Base-by-base conservation (phyloP, 2,329 filamentous ascomycete species). In the Trichoderma hamatum region DNA sequence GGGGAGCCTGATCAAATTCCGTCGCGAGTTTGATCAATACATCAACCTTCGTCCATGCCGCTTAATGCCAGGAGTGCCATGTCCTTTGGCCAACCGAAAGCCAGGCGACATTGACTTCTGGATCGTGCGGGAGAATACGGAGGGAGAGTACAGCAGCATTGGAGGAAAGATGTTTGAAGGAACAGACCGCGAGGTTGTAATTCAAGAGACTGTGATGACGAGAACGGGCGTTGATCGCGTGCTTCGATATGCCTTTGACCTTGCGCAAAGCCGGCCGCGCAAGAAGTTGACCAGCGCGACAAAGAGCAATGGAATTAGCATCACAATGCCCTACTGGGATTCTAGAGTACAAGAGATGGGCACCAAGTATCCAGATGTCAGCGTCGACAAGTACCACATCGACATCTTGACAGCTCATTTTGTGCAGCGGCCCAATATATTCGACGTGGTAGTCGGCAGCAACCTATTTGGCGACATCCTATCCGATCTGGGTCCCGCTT, bases 321-420 rank as follows among this genome's bases (percentile, higher is more conserved):
- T 89, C 70, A 88, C 88, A 0, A 90, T 91, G 88, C 88, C 90
- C 0, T 84, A 90, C 72, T 91, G 89, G 89, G 89, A 91, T 73
- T 84, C 88, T 67, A 82, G 90, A 1, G 87, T 87, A 0, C 52
- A 67, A 6, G 64, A 67, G 39, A 85, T 90, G 65, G 82, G 83
- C 0, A 81, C 80, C 71, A 84, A 86, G 0, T 91, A 86, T 72
- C 84, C 85, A 0, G 86, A 89, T 69, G 86, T 91, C 0, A 80
- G 80, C 19, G 80, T 85, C 24, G 88, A 91, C 62, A 90, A 90
- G 80, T 90, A 90, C 80, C 82, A 90, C 54, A 88, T 91, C 14
- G 89, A 90, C 74, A 88, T 88, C 7, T 85, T 91, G 82, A 90
- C 88, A 0, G 87, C 86, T 13, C 82, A 88, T 32, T 90, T 90